Conservation (phyloP, 2,329 filamentous ascomycete genomes). For the Sporothrix phasma region DNA sequence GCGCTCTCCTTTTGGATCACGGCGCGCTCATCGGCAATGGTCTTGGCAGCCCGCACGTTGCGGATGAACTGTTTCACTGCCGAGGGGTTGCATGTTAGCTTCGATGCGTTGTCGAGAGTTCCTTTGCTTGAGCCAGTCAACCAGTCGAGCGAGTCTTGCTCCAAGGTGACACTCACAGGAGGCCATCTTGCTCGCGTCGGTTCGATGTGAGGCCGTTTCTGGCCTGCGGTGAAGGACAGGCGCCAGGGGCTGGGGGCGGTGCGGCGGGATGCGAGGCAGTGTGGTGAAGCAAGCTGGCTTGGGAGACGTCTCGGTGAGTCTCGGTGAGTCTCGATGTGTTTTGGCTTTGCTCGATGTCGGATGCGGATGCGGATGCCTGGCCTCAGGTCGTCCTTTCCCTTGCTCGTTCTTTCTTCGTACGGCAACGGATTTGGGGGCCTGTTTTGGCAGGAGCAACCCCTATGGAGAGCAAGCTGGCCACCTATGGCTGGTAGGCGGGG, state of each 20-base stretch:
- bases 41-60: slow-evolving; percentile 96
- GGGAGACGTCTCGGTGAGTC: neutral
- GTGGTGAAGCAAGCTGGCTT: neutral
- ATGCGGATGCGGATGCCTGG: slow-evolving; percentile 6
- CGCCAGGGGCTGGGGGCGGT: neutral
- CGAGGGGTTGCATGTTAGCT: neutral
- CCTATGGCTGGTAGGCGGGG: slow-evolving; percentile 16
- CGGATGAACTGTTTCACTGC: slow-evolving; percentile 99
- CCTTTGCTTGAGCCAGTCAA: fast-evolving
- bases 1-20: slow-evolving; percentile 99
- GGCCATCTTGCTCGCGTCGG: slow-evolving; percentile 14
- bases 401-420: neutral
- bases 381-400: neutral
- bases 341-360: neutral
- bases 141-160: too few relatives aligned
- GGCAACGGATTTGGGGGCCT: neutral
- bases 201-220: slow-evolving; percentile 11
- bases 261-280: neutral
- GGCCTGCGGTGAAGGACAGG: slow-evolving; percentile 2
- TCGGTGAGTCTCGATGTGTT: neutral
- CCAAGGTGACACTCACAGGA: slow-evolving; percentile 18
- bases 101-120: too few relatives aligned
- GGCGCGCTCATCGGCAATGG: slow-evolving; percentile 94
- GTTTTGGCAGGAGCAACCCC: neutral
- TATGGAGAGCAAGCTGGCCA: neutral